Evolutionary conservation across 768 basidiomycete genomes (phyloP).

Genomic region (Trametes cinnabarina): DNA sequence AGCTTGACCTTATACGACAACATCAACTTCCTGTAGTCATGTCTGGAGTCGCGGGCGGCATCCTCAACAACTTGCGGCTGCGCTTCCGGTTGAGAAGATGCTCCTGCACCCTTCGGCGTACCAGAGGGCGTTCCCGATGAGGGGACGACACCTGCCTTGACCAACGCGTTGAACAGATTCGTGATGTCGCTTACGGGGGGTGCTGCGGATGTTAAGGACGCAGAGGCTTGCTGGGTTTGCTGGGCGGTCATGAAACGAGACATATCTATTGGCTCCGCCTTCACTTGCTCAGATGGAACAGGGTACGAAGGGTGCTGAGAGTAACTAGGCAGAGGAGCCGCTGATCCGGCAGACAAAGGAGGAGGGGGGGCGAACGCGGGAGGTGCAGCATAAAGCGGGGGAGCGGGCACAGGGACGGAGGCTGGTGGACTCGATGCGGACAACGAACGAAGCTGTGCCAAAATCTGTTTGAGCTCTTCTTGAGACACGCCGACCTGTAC

Average conservation of each 20-base stretch:
- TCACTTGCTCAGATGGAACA: constrained; percentile 24
- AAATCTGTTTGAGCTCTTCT: constrained; percentile 74
- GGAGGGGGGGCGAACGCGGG: constrained; percentile 21
- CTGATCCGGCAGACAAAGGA: constrained; percentile 25
- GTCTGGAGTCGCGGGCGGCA: constrained; percentile 45
- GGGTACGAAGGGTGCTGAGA: constrained; percentile 31
- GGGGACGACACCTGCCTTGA: constrained; percentile 78
- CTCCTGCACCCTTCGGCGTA: constrained; percentile 51
- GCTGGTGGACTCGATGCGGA: constrained; percentile 46
- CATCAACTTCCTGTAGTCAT: constrained; percentile 59
- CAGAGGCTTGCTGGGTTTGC: constrained; percentile 26
- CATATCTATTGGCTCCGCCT: constrained; percentile 32
- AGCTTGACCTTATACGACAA: constrained; percentile 61
- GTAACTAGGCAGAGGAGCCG: constrained; percentile 32
- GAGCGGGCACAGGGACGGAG: constrained; percentile 14
- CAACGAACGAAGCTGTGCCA: constrained; percentile 64
- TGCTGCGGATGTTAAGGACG: constrained; percentile 25
- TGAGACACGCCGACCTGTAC: constrained; percentile 81
- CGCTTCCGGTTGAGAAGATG: constrained; percentile 38
- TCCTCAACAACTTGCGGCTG: constrained; percentile 31
- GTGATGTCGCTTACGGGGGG: constrained; percentile 42
- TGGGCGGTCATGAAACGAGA: constrained; percentile 29
- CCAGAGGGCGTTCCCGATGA: constrained; percentile 50
- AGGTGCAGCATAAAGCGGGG: constrained; percentile 19
- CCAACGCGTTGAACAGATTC: constrained; percentile 61